Evolutionary conservation across 2,329 filamentous ascomycete genomes (phyloP).

Genomic region (Xylaria sp.): DNA sequence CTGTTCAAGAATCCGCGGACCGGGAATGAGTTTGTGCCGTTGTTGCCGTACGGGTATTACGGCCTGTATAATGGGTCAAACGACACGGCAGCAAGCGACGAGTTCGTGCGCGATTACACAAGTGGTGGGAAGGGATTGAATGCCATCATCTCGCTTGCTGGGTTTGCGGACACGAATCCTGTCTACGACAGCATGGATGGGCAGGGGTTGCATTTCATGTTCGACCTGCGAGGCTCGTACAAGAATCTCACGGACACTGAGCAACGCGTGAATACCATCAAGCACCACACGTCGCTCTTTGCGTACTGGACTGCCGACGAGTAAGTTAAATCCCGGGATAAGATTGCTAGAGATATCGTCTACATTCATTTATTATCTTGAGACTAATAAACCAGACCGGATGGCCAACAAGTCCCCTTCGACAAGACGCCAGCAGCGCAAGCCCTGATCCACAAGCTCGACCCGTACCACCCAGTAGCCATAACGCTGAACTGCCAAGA

Average conservation of each 20-base stretch:
- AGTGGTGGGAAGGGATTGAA: constrained; percentile 55
- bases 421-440: constrained; percentile 53
- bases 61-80: constrained; percentile 54
- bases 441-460: constrained; percentile 57
- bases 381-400: constrained; percentile 52
- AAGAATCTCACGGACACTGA: constrained; percentile 55
- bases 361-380: background rate
- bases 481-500: constrained; percentile 70
- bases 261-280: constrained; percentile 54
- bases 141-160: constrained; percentile 57
- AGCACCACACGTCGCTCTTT: constrained; percentile 54
- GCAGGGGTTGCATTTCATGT: constrained; percentile 56
- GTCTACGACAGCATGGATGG: constrained; percentile 55
- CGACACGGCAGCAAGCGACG: constrained; percentile 38
- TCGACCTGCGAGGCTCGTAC: constrained; percentile 57
- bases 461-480: constrained; percentile 70
- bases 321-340: constrained; percentile 42
- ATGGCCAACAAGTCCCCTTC: constrained; percentile 66
- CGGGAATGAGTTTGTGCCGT: constrained; percentile 51
- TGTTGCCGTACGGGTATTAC: constrained; percentile 59
- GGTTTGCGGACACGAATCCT: constrained; percentile 51
- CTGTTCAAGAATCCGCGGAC: constrained; percentile 53
- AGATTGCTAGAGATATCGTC: background rate
- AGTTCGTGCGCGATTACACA: constrained; percentile 54
- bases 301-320: constrained; percentile 60